Evolutionary conservation across 139 green algal genomes (phyloP).

Genomic region (Astrephomene gubernaculifera): DNA sequence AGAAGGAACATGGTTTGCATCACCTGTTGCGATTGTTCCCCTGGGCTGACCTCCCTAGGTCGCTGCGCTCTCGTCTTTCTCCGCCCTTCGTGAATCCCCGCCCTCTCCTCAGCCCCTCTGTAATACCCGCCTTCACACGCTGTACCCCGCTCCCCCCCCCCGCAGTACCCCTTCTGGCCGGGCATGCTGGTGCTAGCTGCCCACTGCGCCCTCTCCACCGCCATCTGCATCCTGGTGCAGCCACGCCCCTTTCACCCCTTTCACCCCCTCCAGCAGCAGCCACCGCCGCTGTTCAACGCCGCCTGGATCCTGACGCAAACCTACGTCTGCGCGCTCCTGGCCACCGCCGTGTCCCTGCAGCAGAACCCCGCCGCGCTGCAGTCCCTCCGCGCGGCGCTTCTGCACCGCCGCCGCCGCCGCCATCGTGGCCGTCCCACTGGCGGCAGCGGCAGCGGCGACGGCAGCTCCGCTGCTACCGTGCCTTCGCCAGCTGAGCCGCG

Average conservation of each 20-base stretch:
- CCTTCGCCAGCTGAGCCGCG: neutral
- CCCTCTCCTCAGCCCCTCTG: too few relatives aligned
- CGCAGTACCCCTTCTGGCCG: slow-evolving; percentile 29
- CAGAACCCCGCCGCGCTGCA: neutral
- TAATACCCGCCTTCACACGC: too few relatives aligned
- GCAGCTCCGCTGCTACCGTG: neutral
- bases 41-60: too few relatives aligned
- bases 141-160: neutral
- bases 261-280: too few relatives aligned
- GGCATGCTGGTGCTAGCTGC: slow-evolving; percentile 3
- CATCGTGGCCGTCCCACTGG: neutral
- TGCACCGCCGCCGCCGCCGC: neutral
- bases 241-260: too few relatives aligned
- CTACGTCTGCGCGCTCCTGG: neutral
- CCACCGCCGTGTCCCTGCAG: slow-evolving; percentile 2
- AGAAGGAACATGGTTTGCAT: too few relatives aligned
- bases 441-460: too few relatives aligned
- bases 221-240: neutral
- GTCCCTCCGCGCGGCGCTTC: neutral
- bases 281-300: neutral
- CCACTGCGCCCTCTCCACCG: slow-evolving; percentile 25
- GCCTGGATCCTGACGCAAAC: neutral
- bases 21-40: too few relatives aligned
- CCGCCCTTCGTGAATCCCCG: neutral
- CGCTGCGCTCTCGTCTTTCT: neutral